Evolutionary conservation across 2,329 filamentous ascomycete genomes (phyloP), one percentile per base, ranked within the genome.

Genomic region (Fusarium longipes): DNA sequence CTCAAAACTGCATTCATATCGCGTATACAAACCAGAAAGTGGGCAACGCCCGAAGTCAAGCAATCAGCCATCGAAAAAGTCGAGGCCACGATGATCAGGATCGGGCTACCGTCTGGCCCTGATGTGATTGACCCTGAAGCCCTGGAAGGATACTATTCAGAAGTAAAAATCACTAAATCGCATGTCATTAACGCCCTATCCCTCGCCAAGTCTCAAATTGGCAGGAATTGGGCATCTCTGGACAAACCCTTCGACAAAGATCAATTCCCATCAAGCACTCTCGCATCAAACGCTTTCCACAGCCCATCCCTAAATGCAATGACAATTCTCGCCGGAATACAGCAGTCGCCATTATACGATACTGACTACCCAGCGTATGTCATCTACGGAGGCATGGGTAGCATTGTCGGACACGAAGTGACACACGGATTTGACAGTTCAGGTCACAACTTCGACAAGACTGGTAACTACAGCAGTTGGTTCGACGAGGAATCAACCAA

Each of bases 361-460:
- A 83, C 86, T 14, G 78, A 83, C 7, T 82, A 89, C 1, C 90
- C 90, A 0, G 78, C 85, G 20, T 92, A 91, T 69, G 77, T 92
- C 30, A 84, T 84, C 9, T 92, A 91, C 73, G 90, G 89, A 14
- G 87, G 86, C 0, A 90, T 92, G 72, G 90, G 89, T 1, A 84
- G 87, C 2, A 83, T 91, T 3, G 86, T 86, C 7, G 90, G 89
- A 2, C 89, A 92, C 70, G 89, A 92, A 73, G 81, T 92, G 7
- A 89, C 87, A 3, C 90, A 92, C 65, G 89, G 87, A 11, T 91
- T 92, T 69, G 90, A 92, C 74, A 88, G 84, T 27, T 86, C 82
- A 0, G 89, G 89, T 11, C 82, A 87, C 17, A 84, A 87, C 65
- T 91, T 87, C 65, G 87, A 91, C 70, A 81, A 88, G 67, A 86